A percentile compares a stretch with the other conserved stretches of the same genome.
phyloP scores from a whole-genome alignment of 2,329 filamentous ascomycete genomes.

The Cucurbitaria berberidis region DNA sequence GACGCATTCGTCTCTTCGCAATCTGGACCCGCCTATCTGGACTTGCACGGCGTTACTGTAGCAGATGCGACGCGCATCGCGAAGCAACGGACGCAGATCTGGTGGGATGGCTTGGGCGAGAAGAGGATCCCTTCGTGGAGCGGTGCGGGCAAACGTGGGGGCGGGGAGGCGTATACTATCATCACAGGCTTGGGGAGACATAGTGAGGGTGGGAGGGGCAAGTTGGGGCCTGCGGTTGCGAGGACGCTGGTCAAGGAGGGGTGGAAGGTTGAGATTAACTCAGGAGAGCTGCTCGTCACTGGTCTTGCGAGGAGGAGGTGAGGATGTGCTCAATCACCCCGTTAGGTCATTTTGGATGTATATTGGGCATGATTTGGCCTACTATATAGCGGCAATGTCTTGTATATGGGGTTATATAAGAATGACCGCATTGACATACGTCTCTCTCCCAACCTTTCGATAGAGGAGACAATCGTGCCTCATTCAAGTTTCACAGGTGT shows the following conservation, averaged over 20 bases:
- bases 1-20: slow-evolving; percentile 72
- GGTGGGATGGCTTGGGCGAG: slow-evolving; percentile 80
- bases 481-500: no score
- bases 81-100: slow-evolving; percentile 67
- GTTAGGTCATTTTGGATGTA: not conserved
- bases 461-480: no score
- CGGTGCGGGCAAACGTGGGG: slow-evolving; percentile 52
- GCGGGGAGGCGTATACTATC: slow-evolving; percentile 67
- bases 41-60: slow-evolving; percentile 85
- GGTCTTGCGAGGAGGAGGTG: slow-evolving; percentile 56
- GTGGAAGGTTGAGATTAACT: slow-evolving; percentile 79
- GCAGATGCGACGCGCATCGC: slow-evolving; percentile 82
- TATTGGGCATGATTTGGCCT: not conserved
- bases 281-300: slow-evolving; percentile 72
- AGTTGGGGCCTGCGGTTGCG: slow-evolving; percentile 79
- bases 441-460: no score
- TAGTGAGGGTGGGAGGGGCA: slow-evolving; percentile 75
- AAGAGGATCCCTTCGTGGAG: slow-evolving; percentile 56
- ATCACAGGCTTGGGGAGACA: slow-evolving; percentile 84
- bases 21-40: slow-evolving; percentile 71
- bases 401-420: not conserved
- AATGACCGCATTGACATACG: not conserved
- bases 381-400: not conserved
- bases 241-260: slow-evolving; percentile 76
- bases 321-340: not conserved